Conservation (phyloP, 345 rosid genomes). For the Populus pruinosa region DNA sequence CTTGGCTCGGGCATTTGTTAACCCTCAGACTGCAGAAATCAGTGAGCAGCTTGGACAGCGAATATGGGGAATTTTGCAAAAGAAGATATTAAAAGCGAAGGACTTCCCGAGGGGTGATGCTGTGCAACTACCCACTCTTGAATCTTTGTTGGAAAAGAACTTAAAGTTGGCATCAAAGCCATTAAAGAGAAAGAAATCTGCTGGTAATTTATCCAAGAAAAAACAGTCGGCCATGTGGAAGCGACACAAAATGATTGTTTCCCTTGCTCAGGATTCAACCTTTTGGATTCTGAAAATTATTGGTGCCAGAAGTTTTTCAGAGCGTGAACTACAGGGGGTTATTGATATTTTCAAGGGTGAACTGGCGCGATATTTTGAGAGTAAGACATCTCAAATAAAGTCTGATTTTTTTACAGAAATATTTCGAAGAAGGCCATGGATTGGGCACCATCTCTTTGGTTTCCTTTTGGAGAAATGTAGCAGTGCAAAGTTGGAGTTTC, state of each 20-base stretch:
- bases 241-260: slow-evolving; percentile 64
- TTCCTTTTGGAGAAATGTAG: slow-evolving; percentile 63
- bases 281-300: slow-evolving; percentile 78
- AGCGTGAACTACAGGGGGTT: slow-evolving; percentile 54
- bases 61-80: slow-evolving; percentile 88
- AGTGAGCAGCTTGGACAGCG: slow-evolving; percentile 87
- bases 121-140: slow-evolving; percentile 47
- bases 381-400: slow-evolving; percentile 73
- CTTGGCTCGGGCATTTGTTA: slow-evolving; percentile 74
- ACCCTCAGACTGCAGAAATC: slow-evolving; percentile 68
- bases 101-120: slow-evolving; percentile 63
- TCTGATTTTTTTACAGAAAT: slow-evolving; percentile 73
- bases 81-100: slow-evolving; percentile 82
- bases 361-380: slow-evolving; percentile 60
- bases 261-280: slow-evolving; percentile 72
- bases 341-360: slow-evolving; percentile 46
- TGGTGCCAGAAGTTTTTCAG: slow-evolving; percentile 52
- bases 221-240: slow-evolving; percentile 68
- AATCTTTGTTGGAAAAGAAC: slow-evolving; percentile 66
- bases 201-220: slow-evolving; percentile 53
- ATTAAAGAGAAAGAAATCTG: slow-evolving; percentile 77
- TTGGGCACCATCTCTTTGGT: slow-evolving; percentile 54
- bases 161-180: slow-evolving; percentile 83
- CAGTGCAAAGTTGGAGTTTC: slow-evolving; percentile 58
- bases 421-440: slow-evolving; percentile 70